phyloP scores from a whole-genome alignment of 805 yeast species.

The Cyberlindnera mississippiensis region DNA sequence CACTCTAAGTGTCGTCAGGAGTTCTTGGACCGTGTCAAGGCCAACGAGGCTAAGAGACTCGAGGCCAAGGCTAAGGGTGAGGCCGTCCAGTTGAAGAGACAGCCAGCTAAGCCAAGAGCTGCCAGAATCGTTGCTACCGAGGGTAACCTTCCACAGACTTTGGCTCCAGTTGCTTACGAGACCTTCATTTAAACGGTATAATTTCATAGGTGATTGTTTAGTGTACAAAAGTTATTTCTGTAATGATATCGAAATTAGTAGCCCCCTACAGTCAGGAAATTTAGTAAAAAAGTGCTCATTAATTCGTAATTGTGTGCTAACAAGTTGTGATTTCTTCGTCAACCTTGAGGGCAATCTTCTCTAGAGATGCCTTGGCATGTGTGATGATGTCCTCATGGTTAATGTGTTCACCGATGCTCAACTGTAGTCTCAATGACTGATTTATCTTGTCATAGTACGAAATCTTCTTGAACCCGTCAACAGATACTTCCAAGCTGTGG shows the following conservation, averaged over 20 bases:
- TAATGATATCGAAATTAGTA: slow-evolving; percentile 5
- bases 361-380: slow-evolving; percentile 20
- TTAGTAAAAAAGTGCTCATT: background rate
- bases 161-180: slow-evolving; percentile 99
- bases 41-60: slow-evolving; percentile 87
- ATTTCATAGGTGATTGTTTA: slow-evolving; percentile 22
- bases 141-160: slow-evolving; percentile 88
- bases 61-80: slow-evolving; percentile 96
- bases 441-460: slow-evolving; percentile 37
- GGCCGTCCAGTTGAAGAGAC: slow-evolving; percentile 92
- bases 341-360: slow-evolving; percentile 7
- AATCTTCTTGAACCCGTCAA: slow-evolving; percentile 40
- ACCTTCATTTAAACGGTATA: slow-evolving; percentile 79
- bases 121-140: slow-evolving; percentile 79
- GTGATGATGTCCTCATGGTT: slow-evolving; percentile 29
- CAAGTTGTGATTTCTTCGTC: slow-evolving; percentile 8
- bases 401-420: slow-evolving; percentile 32
- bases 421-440: slow-evolving; percentile 38
- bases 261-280: background rate
- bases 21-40: slow-evolving; percentile 97
- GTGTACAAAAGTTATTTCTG: slow-evolving; percentile 22
- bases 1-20: slow-evolving; percentile 99
- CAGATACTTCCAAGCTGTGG: slow-evolving; percentile 38
- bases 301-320: slow-evolving; percentile 1
- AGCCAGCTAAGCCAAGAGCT: slow-evolving; percentile 97